Base-by-base conservation (phyloP, 2,329 filamentous ascomycete species). In the Talaromyces sp. region DNA sequence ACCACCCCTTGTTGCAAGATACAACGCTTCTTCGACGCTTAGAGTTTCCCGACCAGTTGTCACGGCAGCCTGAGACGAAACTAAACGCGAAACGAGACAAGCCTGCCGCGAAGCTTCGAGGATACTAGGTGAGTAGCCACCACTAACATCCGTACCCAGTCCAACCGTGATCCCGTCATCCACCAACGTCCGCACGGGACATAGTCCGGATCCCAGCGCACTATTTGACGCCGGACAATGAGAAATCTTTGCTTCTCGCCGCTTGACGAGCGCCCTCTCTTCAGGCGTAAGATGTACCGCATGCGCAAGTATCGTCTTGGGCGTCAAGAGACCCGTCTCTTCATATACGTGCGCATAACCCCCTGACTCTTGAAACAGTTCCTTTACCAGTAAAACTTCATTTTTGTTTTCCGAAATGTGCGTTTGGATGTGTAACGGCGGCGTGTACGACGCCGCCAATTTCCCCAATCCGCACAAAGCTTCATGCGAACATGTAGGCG, bases 211-310 rank as follows among this genome's bases (percentile, higher is more conserved):
- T 1, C 91, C 91, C 58, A 99, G 82, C 0, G 91, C 88, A 6
- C 87, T 89, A 77, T 99, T 99, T 70, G 88, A 92, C 63, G 90
- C 91, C 0, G 94, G 94, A 75, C 94, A 98, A 78, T 98, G 94
- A 5, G 87, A 86, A 19, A 98, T 84, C 70, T 91, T 92, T 4
- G 87, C 82, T 3, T 84, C 78, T 0, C 89, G 81, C 2, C 72
- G 66, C 0, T 85, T 85, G 62, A 97, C 85, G 11, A 94, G 77
- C 10, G 74, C 74, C 0, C 86, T 85, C 77, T 97, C 94, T 0
- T 80, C 82, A 0, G 87, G 83, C 0, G 82, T 84, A 8, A 97
- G 80, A 77, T 97, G 90, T 0, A 98, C 83, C 0, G 87, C 92
- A 75, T 98, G 94, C 2, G 93, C 94, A 10, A 98, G 83, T 64